Conservation (phyloP, 1,284 basidiomycete species). For the Microbotryum silenes-acaulis region DNA sequence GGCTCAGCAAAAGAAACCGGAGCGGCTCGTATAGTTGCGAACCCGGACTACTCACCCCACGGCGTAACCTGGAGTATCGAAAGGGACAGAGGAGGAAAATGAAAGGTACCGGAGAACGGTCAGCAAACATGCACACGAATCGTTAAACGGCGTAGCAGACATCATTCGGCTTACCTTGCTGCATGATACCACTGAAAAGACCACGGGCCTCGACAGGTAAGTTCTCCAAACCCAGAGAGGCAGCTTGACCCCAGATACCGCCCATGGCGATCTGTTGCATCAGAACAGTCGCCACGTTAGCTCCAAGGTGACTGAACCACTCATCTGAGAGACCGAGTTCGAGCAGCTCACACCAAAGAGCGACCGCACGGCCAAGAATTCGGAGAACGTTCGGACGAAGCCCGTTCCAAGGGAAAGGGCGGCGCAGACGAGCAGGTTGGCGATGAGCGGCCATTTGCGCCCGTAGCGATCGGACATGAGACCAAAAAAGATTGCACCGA, state of each 20-base stretch:
- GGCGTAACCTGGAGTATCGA: conserved; percentile 21
- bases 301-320: conserved; percentile 38
- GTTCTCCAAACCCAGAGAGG: conserved; percentile 70
- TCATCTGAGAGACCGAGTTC: conserved; percentile 38
- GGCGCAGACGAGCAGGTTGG: conserved; percentile 48
- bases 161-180: conserved; percentile 62
- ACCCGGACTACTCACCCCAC: conserved; percentile 5
- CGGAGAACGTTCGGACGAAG: conserved; percentile 45
- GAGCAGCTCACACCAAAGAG: conserved; percentile 36
- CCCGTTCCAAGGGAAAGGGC: conserved; percentile 57
- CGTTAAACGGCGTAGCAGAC: conserved; percentile 40
- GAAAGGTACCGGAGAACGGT: not conserved
- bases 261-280: conserved; percentile 68
- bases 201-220: conserved; percentile 80
- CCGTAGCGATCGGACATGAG: conserved; percentile 30
- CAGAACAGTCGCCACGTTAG: too few relatives aligned
- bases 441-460: conserved; percentile 70
- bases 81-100: not conserved
- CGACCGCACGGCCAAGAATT: conserved; percentile 45
- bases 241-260: conserved; percentile 45
- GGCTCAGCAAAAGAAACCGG: too few relatives aligned
- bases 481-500: conserved; percentile 75
- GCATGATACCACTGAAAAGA: conserved; percentile 71
- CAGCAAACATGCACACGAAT: not conserved
- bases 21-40: not conserved